These are phyloP conservation scores for Mucor velutinosus DNA, from an alignment of 371 early-diverging fungal genomes.

Conservation along the genomic window DNA sequence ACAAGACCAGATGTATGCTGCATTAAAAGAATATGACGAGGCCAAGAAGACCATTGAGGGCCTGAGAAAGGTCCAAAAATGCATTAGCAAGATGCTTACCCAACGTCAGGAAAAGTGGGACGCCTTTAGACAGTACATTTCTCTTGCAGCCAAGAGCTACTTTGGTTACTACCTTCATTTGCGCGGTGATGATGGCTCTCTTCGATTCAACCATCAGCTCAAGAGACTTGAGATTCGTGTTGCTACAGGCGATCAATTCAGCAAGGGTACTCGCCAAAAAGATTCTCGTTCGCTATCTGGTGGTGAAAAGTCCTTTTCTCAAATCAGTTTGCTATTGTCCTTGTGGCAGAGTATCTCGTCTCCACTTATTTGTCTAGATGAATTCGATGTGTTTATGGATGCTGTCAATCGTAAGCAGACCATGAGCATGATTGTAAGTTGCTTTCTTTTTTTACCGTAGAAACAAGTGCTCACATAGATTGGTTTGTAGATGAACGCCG, in stretches of 20 bases:
- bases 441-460: background rate
- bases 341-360: conserved; percentile 97
- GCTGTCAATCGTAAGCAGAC: conserved; percentile 92
- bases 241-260: conserved; percentile 47
- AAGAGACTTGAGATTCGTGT: conserved; percentile 69
- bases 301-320: conserved; percentile 99
- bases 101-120: conserved; percentile 69
- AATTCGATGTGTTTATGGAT: conserved; percentile 99
- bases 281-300: conserved; percentile 95
- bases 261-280: conserved; percentile 61
- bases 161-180: conserved; percentile 76
- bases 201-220: conserved; percentile 81
- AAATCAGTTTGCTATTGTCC: conserved; percentile 93
- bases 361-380: conserved; percentile 97
- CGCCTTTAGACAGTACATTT: conserved; percentile 71
- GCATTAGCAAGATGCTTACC: conserved; percentile 54
- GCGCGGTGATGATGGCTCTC: conserved; percentile 88
- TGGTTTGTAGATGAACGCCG: conserved; percentile 68
- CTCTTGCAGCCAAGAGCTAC: conserved; percentile 69
- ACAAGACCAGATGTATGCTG: conserved; percentile 49
- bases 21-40: conserved; percentile 52
- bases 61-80: conserved; percentile 41
- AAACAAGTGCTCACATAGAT: background rate
- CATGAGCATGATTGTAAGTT: conserved; percentile 81
- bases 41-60: conserved; percentile 61